Base-by-base conservation (phyloP, 805 yeast species). In the Lipomyces yamadae region DNA sequence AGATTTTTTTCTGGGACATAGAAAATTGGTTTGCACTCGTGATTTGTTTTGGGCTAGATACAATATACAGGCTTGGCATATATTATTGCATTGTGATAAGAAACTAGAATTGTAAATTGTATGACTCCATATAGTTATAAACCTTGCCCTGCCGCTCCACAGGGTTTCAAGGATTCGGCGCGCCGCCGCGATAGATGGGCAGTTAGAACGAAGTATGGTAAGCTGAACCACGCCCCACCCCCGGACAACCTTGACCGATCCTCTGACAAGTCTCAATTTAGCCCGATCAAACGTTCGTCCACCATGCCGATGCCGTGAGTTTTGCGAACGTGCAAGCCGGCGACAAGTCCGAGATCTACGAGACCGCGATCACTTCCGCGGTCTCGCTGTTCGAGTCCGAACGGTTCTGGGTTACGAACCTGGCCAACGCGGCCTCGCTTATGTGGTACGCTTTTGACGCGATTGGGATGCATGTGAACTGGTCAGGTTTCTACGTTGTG, bases 401-500 rank as follows among this genome's bases (percentile, higher is more conserved):
- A 66, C 75, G 79, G 39, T 90, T 91, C 78, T 93, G 97, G 97
- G 93, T 94, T 2, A 87, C 96, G 69, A 94, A 95, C 74, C 78
- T 92, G 42, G 85, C 98, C 34, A 94, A 94, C 74, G 89, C 94
- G 50, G 83, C 97, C 5, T 90, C 97, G 3, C 81, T 94, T 65
- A 71, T 95, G 60, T 94, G 97, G 97, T 88, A 92, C 74, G 93
- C 91, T 10, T 94, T 91, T 77, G 88, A 84, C 64, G 83, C 91
- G 0, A 75, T 90, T 32, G 71, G 71, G 2, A 60, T 61, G 55
- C 75, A 81, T 10, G 90, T 93, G 10, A 94, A 94, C 76, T 94
- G 99, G 99, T 86, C 96, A 0, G 99, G 99, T 0, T 92, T 95
- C 76, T 94, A 94, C 74, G 85, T 90, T 1, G 71, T 81, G 18